These are phyloP conservation scores for Phytomonas sp. DNA, from an alignment of 208 protist species.

Conservation along the genomic window DNA sequence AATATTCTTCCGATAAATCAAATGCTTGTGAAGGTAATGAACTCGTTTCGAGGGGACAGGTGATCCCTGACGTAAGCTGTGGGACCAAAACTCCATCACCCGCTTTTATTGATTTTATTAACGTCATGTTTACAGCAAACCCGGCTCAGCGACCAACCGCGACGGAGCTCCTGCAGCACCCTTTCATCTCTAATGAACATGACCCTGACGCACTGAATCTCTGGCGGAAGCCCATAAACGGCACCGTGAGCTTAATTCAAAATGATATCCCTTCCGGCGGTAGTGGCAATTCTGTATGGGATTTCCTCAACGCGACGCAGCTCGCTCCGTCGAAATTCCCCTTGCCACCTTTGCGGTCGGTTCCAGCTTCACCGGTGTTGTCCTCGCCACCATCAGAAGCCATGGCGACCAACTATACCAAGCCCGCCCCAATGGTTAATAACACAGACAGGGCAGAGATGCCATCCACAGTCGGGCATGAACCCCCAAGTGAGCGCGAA, in stretches of 20 bases:
- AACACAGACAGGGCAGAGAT: background rate
- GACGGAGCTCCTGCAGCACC: slow-evolving; percentile 61
- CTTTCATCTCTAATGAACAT: slow-evolving; percentile 48
- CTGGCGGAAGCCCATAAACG: slow-evolving; percentile 16
- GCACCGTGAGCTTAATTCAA: background rate
- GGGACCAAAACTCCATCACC: slow-evolving; percentile 23
- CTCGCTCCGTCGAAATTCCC: background rate
- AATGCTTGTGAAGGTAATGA: background rate
- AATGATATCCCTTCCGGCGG: background rate
- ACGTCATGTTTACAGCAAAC: slow-evolving; percentile 40
- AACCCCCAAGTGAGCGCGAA: background rate
- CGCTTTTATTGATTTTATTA: slow-evolving; percentile 53
- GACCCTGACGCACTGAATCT: slow-evolving; percentile 15
- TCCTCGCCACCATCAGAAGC: background rate
- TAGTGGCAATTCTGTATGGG: background rate
- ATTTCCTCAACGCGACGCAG: background rate
- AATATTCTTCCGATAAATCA: background rate
- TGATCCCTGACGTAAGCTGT: background rate
- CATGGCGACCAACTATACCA: background rate
- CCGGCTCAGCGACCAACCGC: slow-evolving; percentile 35
- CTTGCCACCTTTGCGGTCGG: background rate
- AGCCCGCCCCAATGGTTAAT: background rate
- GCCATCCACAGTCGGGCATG: background rate
- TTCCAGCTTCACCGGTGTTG: background rate
- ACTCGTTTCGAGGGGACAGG: background rate